Conservation (phyloP, 2,329 filamentous ascomycete genomes). For the Allantophomopsis cytisporea region DNA sequence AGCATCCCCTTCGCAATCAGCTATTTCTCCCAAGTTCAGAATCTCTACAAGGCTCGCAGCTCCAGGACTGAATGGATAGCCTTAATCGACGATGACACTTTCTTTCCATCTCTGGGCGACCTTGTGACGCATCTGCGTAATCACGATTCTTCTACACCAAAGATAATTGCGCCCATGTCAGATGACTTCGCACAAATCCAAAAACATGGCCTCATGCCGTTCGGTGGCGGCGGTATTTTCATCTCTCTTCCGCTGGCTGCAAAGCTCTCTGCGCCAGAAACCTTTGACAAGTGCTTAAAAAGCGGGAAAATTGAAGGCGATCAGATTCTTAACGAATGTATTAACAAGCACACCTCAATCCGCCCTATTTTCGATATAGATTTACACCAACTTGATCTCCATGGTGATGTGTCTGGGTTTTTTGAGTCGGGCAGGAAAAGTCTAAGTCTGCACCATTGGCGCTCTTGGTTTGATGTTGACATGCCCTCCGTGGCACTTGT, state of each 20-base stretch:
- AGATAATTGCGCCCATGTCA: conserved; percentile 15
- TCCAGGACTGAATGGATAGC: conserved; percentile 20
- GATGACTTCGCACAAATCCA: conserved; percentile 18
- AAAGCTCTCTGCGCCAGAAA: conserved; percentile 5
- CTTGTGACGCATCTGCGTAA: conserved; percentile 17
- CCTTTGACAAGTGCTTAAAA: conserved; percentile 13
- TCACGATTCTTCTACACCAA: conserved; percentile 11
- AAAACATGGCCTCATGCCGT: conserved; percentile 17
- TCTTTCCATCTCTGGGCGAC: conserved; percentile 16
- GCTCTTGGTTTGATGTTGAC: conserved; percentile 14
- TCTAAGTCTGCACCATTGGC: conserved; percentile 18
- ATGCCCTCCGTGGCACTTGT: conserved; percentile 18
- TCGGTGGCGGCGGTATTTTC: conserved; percentile 16
- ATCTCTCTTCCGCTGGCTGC: conserved; percentile 13
- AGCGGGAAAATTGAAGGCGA: conserved; percentile 15
- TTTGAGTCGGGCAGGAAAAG: conserved; percentile 16
- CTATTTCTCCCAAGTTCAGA: conserved; percentile 28
- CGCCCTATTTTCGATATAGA: conserved; percentile 13
- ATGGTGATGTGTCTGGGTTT: conserved; percentile 16
- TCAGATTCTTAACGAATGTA: conserved; percentile 16
- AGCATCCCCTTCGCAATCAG: conserved; percentile 17
- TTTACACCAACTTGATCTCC: conserved; percentile 17
- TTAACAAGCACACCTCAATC: conserved; percentile 11
- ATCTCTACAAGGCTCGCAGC: conserved; percentile 24
- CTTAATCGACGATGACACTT: conserved; percentile 18